phyloP scores from a whole-genome alignment of 257 asterid genomes.

The Datura wrightii region DNA sequence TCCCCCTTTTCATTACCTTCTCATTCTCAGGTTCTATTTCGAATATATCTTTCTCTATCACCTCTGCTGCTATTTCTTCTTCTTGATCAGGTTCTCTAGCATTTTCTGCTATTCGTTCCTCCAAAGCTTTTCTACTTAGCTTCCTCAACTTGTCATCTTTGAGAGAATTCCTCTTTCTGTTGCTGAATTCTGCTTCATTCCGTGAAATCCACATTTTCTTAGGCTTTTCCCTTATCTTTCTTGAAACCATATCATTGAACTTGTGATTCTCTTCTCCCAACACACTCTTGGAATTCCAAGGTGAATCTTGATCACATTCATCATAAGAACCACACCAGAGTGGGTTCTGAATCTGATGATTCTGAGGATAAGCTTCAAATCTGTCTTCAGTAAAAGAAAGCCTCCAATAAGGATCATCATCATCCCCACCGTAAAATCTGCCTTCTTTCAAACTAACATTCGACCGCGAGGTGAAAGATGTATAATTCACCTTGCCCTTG shows the following conservation, averaged over 20 bases:
- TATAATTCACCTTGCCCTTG: slow-evolving; percentile 31
- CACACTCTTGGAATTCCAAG: slow-evolving; percentile 34
- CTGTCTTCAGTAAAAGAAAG: slow-evolving; percentile 56
- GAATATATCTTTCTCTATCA: slow-evolving; percentile 42
- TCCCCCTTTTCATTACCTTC: slow-evolving; percentile 25
- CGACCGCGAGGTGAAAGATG: slow-evolving; percentile 32
- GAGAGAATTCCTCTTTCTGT: slow-evolving; percentile 31
- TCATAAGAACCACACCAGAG: slow-evolving; percentile 48
- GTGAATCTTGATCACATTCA: slow-evolving; percentile 42
- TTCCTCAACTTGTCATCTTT: slow-evolving; percentile 38
- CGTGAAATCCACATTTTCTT: slow-evolving; percentile 31
- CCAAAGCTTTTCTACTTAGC: slow-evolving; percentile 27
- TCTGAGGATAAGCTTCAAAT: slow-evolving; percentile 43
- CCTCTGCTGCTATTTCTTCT: slow-evolving; percentile 26
- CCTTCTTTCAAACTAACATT: slow-evolving; percentile 41
- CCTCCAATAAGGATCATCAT: slow-evolving; percentile 72
- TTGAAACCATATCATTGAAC: slow-evolving; percentile 50
- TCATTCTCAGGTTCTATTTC: slow-evolving; percentile 41
- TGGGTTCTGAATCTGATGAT: slow-evolving; percentile 39
- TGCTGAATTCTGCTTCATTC: slow-evolving; percentile 35
- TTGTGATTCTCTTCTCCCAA: slow-evolving; percentile 38
- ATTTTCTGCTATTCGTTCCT: slow-evolving; percentile 35
- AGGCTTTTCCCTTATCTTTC: slow-evolving; percentile 41
- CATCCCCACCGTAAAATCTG: slow-evolving; percentile 61
- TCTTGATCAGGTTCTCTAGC: slow-evolving; percentile 13